phyloP scores from a whole-genome alignment of 2,329 filamentous ascomycete genomes.

The Fusarium lyarnte region DNA sequence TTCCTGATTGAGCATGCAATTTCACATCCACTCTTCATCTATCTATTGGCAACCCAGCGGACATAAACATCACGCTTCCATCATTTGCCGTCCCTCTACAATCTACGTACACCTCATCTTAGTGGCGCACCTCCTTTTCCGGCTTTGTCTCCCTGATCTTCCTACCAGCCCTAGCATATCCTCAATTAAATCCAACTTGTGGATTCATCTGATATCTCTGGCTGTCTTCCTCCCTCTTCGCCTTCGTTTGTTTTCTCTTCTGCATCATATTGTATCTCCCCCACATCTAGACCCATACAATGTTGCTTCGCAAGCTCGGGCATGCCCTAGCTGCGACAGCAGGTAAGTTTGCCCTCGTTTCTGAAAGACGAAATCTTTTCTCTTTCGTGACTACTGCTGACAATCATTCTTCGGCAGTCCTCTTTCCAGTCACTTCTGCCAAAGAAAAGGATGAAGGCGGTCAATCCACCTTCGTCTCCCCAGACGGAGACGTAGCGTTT shows the following conservation, averaged over 20 bases:
- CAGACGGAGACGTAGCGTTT: slow-evolving; percentile 57
- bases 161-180: slow-evolving; percentile 1
- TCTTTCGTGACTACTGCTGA: background rate
- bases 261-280: background rate
- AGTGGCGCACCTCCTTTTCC: slow-evolving; percentile 41
- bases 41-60: slow-evolving; percentile 1
- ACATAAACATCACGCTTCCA: slow-evolving; percentile 13
- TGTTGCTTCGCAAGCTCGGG: slow-evolving; percentile 46
- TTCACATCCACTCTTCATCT: slow-evolving; percentile 4
- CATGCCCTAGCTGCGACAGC: slow-evolving; percentile 43
- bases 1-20: slow-evolving; percentile 19
- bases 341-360: slow-evolving; percentile 33
- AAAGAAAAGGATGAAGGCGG: slow-evolving; percentile 42
- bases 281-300: slow-evolving; percentile 33
- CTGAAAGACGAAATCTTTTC: background rate
- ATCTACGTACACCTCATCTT: background rate
- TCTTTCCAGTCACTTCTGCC: slow-evolving; percentile 41
- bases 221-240: background rate
- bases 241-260: background rate
- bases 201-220: background rate
- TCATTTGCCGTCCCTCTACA: slow-evolving; percentile 18
- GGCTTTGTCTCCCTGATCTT: slow-evolving; percentile 33
- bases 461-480: slow-evolving; percentile 57
- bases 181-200: slow-evolving; percentile 15
- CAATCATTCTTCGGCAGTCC: slow-evolving; percentile 23